A percentile compares a stretch with the other conserved stretches of the same genome.
Evolutionary conservation across 2,329 filamentous ascomycete genomes (phyloP).

Genomic region (Ophiognomonia clavigignenti-juglandacearum): DNA sequence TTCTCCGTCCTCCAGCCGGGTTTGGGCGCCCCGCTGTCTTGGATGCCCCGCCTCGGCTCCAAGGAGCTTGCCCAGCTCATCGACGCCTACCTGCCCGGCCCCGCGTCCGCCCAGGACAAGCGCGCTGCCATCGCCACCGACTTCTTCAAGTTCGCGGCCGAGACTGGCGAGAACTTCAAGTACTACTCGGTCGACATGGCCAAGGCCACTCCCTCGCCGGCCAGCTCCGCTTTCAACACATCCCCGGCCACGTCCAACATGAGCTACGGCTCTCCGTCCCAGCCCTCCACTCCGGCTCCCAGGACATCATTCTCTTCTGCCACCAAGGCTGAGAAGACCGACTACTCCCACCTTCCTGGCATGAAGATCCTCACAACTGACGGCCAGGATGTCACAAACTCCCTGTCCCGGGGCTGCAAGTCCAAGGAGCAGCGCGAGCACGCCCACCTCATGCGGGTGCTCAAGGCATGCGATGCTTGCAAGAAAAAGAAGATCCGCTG

Average conservation of each 20-base stretch:
- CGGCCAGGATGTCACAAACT: conserved; percentile 58
- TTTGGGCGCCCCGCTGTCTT: conserved; percentile 54
- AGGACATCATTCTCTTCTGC: conserved; percentile 23
- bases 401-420: conserved; percentile 57
- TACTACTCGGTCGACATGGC: conserved; percentile 50
- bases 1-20: conserved; percentile 58
- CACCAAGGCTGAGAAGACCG: conserved; percentile 22
- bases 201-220: conserved; percentile 35
- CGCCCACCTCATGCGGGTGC: conserved; percentile 61
- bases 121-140: conserved; percentile 53
- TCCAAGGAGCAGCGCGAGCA: conserved; percentile 65
- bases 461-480: conserved; percentile 63
- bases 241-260: conserved; percentile 46
- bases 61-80: conserved; percentile 58
- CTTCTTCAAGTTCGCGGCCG: conserved; percentile 49
- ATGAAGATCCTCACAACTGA: conserved; percentile 65
- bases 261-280: conserved; percentile 32
- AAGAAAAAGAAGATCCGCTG: conserved; percentile 59
- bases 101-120: conserved; percentile 53
- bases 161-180: conserved; percentile 55
- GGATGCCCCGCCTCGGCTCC: conserved; percentile 61
- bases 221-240: conserved; percentile 41
- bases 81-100: conserved; percentile 50
- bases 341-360: conserved; percentile 52
- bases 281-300: conserved; percentile 14